Evolutionary conservation across 208 protist genomes (phyloP).

Genomic region (Trypanosoma melophagium): DNA sequence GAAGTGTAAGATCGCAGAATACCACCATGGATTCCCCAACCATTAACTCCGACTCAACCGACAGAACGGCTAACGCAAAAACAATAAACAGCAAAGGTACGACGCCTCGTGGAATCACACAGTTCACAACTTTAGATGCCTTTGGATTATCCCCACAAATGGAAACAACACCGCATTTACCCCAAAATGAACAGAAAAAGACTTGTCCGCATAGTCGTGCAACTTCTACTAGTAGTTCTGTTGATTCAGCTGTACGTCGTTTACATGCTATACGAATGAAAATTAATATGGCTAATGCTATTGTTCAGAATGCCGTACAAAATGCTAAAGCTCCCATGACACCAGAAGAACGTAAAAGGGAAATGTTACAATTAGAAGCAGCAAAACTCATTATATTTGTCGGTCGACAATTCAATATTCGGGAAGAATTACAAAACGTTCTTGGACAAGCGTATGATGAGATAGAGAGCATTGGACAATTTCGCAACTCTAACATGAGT

Average conservation of each 20-base stretch:
- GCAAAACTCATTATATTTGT: conserved; percentile 74
- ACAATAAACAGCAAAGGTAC: too few relatives aligned
- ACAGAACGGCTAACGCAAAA: too few relatives aligned
- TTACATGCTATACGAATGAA: conserved; percentile 11
- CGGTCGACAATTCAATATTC: conserved; percentile 69
- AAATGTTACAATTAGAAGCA: conserved; percentile 63
- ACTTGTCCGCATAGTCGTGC: not conserved
- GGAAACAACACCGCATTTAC: too few relatives aligned
- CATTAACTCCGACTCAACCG: too few relatives aligned
- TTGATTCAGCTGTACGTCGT: not conserved
- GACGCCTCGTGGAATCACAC: too few relatives aligned
- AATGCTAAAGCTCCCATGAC: not conserved
- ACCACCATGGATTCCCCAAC: too few relatives aligned
- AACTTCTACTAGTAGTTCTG: not conserved
- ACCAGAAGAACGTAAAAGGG: conserved; percentile 34
- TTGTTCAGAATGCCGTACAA: conserved; percentile 8
- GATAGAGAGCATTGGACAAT: conserved; percentile 13
- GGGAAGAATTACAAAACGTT: conserved; percentile 35
- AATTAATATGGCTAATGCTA: conserved; percentile 11
- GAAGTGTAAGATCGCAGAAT: too few relatives aligned
- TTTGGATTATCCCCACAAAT: too few relatives aligned
- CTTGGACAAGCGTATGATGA: conserved; percentile 16
- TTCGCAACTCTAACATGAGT: not conserved
- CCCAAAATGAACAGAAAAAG: too few relatives aligned
- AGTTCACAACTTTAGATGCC: too few relatives aligned